Base-by-base conservation (phyloP, 139 green algal genomes). In the Zygnema cylindricum region DNA sequence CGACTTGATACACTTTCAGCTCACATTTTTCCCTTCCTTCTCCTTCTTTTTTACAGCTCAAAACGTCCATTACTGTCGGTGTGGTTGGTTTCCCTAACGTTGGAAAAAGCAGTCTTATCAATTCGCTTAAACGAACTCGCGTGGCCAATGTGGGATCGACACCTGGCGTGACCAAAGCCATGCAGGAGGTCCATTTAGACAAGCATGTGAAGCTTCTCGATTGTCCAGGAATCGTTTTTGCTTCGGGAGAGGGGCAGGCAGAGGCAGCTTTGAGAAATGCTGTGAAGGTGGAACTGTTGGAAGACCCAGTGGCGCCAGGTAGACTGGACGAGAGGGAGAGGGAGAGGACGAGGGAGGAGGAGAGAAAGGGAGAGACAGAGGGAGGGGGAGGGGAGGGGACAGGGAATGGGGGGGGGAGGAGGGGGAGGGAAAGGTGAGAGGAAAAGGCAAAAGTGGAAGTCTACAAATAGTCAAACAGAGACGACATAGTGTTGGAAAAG, bases 61-160 rank as follows among this genome's bases (percentile, higher is more conserved):
- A 99, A 93, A 97, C 95, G 33, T 88, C 95, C 35, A 98, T 99
- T 91, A 98, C 97, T 0, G 97, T 99, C 22, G 97, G 97, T 16
- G 94, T 99, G 40, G 95, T 99, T 55, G 97, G 97, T 1, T 94
- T 99, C 82, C 97, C 97, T 33, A 99, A 99, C 88, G 97, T 99
- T 43, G 97, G 97, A 89, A 99, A 99, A 93, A 96, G 89, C 7
- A 97, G 94, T 0, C 88, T 99, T 40, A 99, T 99, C 93, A 99
- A 99, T 95, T 96, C 93, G 38, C 92, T 99, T 22, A 98, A 98
- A 94, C 93, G 97, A 25, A 87, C 92, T 23, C 91, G 94, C 11
- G 96, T 96, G 43, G 97, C 95, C 41, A 94, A 96, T 76, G 95
- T 96, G 73, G 43, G 95, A 23, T 42, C 84, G 22, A 93, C 86